Conservation (phyloP, 768 basidiomycete genomes). For the Boletus barrowsii region DNA sequence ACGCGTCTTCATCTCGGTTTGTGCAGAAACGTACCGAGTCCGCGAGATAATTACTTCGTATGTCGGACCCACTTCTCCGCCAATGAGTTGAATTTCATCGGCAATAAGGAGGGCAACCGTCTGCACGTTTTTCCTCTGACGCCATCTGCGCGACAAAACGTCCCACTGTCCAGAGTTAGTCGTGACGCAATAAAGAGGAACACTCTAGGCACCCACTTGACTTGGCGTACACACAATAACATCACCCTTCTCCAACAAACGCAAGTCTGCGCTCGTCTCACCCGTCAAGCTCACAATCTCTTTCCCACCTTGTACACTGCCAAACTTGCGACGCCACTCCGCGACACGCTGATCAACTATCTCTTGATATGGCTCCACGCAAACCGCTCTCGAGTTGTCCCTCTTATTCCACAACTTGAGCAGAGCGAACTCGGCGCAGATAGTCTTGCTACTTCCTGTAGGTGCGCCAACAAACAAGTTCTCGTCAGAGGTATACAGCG, state of each 20-base stretch:
- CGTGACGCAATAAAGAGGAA: neutral
- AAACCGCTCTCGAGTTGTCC: constrained; percentile 81
- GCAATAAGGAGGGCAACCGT: constrained; percentile 90
- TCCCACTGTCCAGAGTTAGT: constrained; percentile 69
- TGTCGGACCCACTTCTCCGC: constrained; percentile 92
- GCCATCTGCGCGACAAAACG: constrained; percentile 89
- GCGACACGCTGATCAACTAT: constrained; percentile 90
- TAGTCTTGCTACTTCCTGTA: constrained; percentile 95
- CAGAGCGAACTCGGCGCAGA: constrained; percentile 95
- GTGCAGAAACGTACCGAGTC: constrained; percentile 93
- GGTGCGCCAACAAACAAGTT: constrained; percentile 97
- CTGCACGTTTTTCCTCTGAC: constrained; percentile 95
- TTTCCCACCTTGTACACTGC: constrained; percentile 82
- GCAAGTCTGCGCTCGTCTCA: constrained; percentile 88
- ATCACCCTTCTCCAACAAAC: constrained; percentile 86
- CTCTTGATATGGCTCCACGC: constrained; percentile 95
- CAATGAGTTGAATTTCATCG: constrained; percentile 93
- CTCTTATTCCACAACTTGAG: constrained; percentile 91
- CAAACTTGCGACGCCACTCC: constrained; percentile 89
- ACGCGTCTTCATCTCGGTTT: constrained; percentile 89
- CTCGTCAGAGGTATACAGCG: constrained; percentile 93
- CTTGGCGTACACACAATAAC: constrained; percentile 91
- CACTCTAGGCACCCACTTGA: constrained; percentile 52
- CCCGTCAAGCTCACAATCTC: constrained; percentile 93
- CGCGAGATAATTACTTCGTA: constrained; percentile 96